Evolutionary conservation across 805 yeast species (phyloP), one percentile per base, ranked within the genome.

Genomic region (Monosporozyma siamensis): DNA sequence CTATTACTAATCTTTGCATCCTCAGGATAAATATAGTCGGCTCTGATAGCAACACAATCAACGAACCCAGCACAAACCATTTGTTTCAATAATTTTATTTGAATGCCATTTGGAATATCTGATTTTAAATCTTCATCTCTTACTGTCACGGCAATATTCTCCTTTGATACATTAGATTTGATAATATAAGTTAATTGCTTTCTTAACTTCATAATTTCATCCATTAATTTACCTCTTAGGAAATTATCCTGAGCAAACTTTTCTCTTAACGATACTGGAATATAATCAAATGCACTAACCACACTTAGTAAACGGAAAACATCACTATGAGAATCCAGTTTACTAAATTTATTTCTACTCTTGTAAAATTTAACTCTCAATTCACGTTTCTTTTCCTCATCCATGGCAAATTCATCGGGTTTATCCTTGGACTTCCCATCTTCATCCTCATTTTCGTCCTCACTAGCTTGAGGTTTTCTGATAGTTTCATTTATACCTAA

Each of bases 11-110:
- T 62, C 38, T 63, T 68, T 6, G 77, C 69, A 15, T 83, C 95
- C 1, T 78, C 68, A 15, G 84, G 78, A 6, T 78, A 64, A 25
- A 78, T 51, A n/a, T 44, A 46, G 55, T 89, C 97, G 1, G 86
- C 89, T 47, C 97, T 71, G 12, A 86, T 74, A 1, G 95, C 95
- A 18, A 90, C 74, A 56, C 85, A 95, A 60, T 92, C 99, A 31
- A 92, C 71, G 54, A 84, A 92, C 0, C 97, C 98, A 0, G 97
- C 81, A 5, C 95, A 76, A 3, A 90, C 70, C 78, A 92, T 89
- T 63, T 92, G 99, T 55, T 87, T 89, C 48, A 92, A 63, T 0
- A 92, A 82, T 41, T 77, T 73, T 4, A 87, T 58, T 64, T 92
- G 98, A 5, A 64, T 57, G 29, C 75, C 74, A 7, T 72, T 64